Evolutionary conservation across 805 yeast species (phyloP).

Genomic region (Yarrowia sp.): DNA sequence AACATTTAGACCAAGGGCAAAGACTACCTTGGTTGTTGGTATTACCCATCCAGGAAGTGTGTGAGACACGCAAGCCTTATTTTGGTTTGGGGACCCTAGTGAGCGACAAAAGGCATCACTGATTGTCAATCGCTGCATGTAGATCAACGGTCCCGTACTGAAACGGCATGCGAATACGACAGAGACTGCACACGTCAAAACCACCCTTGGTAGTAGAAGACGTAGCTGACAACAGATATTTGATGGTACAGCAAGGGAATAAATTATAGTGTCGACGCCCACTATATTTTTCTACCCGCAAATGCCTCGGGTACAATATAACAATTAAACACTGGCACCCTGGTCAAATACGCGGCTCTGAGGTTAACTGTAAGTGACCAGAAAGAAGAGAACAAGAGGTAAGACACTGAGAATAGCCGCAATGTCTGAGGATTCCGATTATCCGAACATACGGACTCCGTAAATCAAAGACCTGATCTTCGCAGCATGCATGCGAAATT

Average conservation of each 20-base stretch:
- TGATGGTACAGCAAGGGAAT: too few species aligned
- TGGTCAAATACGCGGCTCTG: constrained; percentile 10
- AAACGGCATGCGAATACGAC: neutral
- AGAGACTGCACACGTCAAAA: neutral
- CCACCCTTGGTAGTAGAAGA: neutral
- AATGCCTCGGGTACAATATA: neutral
- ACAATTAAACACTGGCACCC: constrained; percentile 2
- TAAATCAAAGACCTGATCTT: too few species aligned
- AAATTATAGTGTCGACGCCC: neutral
- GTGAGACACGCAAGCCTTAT: neutral
- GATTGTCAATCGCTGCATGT: constrained; percentile 12
- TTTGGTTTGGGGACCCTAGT: neutral
- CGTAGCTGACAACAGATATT: neutral
- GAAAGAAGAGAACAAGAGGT: neutral
- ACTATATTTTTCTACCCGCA: neutral
- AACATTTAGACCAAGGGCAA: neutral
- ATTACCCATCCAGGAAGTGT: neutral
- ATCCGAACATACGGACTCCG: neutral
- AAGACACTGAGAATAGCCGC: neutral
- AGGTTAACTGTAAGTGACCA: neutral
- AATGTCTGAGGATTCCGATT: neutral
- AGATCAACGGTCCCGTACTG: neutral
- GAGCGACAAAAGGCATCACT: neutral
- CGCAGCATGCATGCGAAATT: too few species aligned
- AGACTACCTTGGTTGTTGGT: neutral